Base-by-base conservation (phyloP, 768 basidiomycete genomes). In the Mycena sanguinolenta region DNA sequence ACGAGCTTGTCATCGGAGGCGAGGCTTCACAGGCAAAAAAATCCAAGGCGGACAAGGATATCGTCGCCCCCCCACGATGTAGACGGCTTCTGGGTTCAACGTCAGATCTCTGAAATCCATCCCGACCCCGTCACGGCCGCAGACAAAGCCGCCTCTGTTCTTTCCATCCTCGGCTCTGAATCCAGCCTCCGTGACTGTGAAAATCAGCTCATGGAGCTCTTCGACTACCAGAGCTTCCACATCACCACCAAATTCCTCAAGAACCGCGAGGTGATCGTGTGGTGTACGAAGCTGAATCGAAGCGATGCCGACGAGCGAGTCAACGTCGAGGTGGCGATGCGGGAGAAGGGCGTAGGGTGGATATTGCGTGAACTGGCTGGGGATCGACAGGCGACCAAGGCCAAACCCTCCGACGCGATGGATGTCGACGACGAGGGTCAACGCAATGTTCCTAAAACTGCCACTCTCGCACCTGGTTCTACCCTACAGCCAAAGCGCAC, bases 1-100 rank as follows among this genome's bases (percentile, higher is more conserved):
- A 89, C 6, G 93, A 94, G 44, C 83, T 98, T 46, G 89, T 97
- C 55, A 91, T 98, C 65, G 94, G 94, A 28, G 91, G 90, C 66
- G 91, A 87, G 57, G 84, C 89, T 0, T 85, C 90, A 17, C 79
- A 82, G 36, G 80, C 83, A 25, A 86, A 86, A 61, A 86, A 86
- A 71, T 78, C 85, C 63, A 90, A 90, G 75, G 84, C 83, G 53
- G 91, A 94, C 80, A 91, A 91, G 74, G 94, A 95, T 74, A 83
- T 90, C 62, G 92, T 99, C 46, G n/a, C 92, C 95, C 0, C 96
- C 96, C 0, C 95, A 98, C 71, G 87, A 91, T 59, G 91, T 99
- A 76, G 97, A 99, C 79, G 97, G 90, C 30, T 99, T 99, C 90
- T 99, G 97, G 97, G 95, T 99, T 0, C 98, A 99, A 77, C 92